Evolutionary conservation across 2,329 filamentous ascomycete genomes (phyloP), one percentile per base, ranked within the genome.

Genomic region (Myrmaecium sp.): DNA sequence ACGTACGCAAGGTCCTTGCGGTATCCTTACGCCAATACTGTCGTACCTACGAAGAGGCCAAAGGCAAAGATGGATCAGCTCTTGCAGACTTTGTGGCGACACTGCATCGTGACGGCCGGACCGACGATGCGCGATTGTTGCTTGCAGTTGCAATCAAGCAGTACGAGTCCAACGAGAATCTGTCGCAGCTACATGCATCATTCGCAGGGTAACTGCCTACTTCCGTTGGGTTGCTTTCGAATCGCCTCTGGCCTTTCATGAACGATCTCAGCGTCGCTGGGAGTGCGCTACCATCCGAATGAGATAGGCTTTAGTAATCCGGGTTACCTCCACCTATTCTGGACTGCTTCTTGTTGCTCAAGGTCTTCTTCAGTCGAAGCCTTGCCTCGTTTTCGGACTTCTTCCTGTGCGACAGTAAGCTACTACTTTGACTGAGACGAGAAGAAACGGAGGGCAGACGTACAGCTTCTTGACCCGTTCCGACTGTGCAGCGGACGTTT

Each of bases 281-380:
- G n/a, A n/a, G n/a, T n/a, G n/a, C n/a, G n/a, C n/a, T n/a, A n/a
- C n/a, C n/a, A n/a, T n/a, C n/a, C n/a, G 6, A 6, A 18, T 14
- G 6, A 22, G 11, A 18, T 14, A n/a, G 18, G 14, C 23, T 16
- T 27, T 14, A 27, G 9, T 31, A 31, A n/a, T 31, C 29, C 8
- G 16, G 11, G 14, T 15, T 21, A 26, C 32, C 28, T n/a, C 52
- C n/a, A n/a, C n/a, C 49, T 40, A 59, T 55, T 30, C 68, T 55
- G 35, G 57, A 57, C 37, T 54, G 60, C 48, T 75, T 75, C 51
- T 74, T 74, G 40, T 53, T 60, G 42, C 69, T 71, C 33, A 67
- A 66, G 27, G 57, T 44, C 48, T 73, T 73, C 51, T 74, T 75
- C 32, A 47, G 47, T 43, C 57, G 63, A 35, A 73, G 46, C 34